Evolutionary conservation across 163 green algal genomes (phyloP).

Genomic region (Volvox carteri): DNA sequence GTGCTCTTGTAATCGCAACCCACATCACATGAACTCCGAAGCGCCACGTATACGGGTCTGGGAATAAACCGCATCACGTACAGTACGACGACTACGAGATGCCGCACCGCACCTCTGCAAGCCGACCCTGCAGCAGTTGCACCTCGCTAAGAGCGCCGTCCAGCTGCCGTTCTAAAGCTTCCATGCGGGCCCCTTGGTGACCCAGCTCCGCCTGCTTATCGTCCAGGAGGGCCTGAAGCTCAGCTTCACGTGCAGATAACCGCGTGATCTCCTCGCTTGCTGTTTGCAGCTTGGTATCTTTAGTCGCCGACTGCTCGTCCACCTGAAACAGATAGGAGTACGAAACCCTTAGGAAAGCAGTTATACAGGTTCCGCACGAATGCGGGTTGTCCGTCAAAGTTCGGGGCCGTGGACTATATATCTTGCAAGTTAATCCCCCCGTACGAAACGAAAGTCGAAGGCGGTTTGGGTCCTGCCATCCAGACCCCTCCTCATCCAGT

Average conservation of each 20-base stretch:
- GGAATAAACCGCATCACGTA: too few relatives aligned
- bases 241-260: neutral
- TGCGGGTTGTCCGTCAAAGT: too few relatives aligned
- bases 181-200: conserved; percentile 9
- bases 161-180: conserved; percentile 57
- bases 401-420: too few relatives aligned
- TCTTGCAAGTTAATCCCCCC: neutral
- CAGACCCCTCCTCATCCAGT: too few relatives aligned
- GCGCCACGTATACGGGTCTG: too few relatives aligned
- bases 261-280: neutral
- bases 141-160: conserved; percentile 58
- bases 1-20: too few relatives aligned
- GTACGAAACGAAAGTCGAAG: too few relatives aligned
- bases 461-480: too few relatives aligned
- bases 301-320: conserved; percentile 9
- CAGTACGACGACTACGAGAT: too few relatives aligned
- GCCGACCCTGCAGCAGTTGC: conserved; percentile 45
- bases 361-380: too few relatives aligned
- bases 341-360: too few relatives aligned
- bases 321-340: neutral
- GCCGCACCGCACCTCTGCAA: conserved; percentile 29
- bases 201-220: conserved; percentile 38
- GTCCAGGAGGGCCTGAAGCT: conserved; percentile 21
- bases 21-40: too few relatives aligned
- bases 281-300: neutral